Conservation (phyloP, 352 stramenopile species). For the Blastocystis sp. region DNA sequence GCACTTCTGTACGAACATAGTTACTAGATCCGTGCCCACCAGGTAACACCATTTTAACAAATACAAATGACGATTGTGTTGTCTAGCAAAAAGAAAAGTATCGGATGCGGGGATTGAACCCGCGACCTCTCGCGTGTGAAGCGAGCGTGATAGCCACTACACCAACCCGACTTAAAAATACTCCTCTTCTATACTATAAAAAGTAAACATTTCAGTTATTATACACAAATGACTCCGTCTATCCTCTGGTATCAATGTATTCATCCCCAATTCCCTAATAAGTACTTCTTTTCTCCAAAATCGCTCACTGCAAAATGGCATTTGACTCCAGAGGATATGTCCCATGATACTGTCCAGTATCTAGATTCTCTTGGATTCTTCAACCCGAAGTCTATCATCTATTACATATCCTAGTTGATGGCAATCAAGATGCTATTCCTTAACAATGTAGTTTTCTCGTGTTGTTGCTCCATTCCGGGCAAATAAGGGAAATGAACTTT, state of each 20-base stretch:
- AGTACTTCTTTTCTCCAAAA: slow-evolving; percentile 19
- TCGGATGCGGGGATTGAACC: slow-evolving; percentile 44
- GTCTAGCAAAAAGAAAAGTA: slow-evolving; percentile 41
- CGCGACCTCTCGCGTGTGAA: slow-evolving; percentile 44
- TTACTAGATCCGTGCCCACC: too few species aligned
- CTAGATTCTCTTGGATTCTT: background rate
- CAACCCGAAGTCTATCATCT: background rate
- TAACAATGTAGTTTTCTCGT: slow-evolving; percentile 2
- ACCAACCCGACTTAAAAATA: background rate
- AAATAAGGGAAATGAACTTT: background rate
- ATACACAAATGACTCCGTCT: background rate
- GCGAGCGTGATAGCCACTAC: slow-evolving; percentile 44
- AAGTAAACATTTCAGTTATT: background rate
- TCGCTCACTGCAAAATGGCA: slow-evolving; percentile 4
- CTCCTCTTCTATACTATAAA: background rate
- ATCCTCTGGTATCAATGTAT: slow-evolving; percentile 22
- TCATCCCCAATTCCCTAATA: background rate
- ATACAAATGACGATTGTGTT: too few species aligned
- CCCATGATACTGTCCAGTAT: background rate
- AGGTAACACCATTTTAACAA: too few species aligned
- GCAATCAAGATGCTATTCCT: background rate
- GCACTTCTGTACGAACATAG: too few species aligned
- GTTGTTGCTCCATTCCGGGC: background rate
- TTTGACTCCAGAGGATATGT: background rate
- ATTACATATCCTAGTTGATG: slow-evolving; percentile 43